Percentiles rank a stretch among this genome's conserved stretches.
phyloP scores from a whole-genome alignment of 768 basidiomycete genomes.

The Clitopilus hobsonii region DNA sequence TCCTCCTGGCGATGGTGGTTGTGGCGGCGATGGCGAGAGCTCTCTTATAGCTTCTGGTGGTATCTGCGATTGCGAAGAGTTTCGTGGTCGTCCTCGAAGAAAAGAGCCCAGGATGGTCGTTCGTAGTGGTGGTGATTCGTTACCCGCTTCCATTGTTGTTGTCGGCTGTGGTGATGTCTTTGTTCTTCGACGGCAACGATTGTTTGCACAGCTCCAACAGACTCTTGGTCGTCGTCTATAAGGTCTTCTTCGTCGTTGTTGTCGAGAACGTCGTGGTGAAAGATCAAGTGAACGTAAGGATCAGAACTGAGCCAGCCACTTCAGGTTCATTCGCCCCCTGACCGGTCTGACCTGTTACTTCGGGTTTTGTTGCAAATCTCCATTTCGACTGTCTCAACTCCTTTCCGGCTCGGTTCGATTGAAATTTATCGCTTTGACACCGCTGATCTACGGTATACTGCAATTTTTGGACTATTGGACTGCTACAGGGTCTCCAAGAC shows the following conservation, averaged over 20 bases:
- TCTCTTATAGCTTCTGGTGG: conserved; percentile 32
- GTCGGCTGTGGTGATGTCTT: conserved; percentile 1
- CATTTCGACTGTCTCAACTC: conserved; percentile 1
- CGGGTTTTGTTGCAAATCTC: neutral
- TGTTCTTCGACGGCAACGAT: neutral
- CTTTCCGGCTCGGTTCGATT: neutral
- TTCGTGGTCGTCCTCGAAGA: conserved; percentile 65
- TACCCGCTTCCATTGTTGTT: conserved; percentile 26
- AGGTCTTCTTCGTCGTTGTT: conserved; percentile 1
- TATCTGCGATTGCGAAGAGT: conserved; percentile 59
- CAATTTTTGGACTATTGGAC: neutral
- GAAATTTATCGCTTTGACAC: neutral
- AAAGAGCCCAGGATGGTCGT: conserved; percentile 71
- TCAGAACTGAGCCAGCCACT: conserved; percentile 10
- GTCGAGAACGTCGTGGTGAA: conserved; percentile 7
- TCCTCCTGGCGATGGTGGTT: conserved; percentile 28
- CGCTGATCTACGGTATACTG: neutral
- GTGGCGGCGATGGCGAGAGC: conserved; percentile 38
- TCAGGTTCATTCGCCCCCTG: conserved; percentile 7
- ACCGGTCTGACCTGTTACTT: neutral
- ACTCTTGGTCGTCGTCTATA: neutral
- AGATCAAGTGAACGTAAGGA: conserved; percentile 5
- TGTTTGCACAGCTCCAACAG: neutral
- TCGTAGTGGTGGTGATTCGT: conserved; percentile 41
- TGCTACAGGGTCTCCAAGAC: neutral